Conservation (phyloP, 1,284 basidiomycete genomes). For the Apiotrichum laibachii region DNA sequence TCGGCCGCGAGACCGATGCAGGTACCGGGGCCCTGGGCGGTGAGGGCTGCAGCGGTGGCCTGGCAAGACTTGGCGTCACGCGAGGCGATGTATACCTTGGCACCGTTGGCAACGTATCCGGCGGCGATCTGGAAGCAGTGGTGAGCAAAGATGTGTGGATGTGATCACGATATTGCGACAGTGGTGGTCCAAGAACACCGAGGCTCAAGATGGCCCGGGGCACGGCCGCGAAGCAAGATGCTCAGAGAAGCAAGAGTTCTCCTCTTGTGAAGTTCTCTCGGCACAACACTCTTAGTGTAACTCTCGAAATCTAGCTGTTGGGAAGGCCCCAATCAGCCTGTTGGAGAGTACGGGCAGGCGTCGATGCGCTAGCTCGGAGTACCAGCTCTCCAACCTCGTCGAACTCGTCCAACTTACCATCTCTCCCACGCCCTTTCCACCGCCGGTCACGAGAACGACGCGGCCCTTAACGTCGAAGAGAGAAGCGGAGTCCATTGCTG, state of each 20-base stretch:
- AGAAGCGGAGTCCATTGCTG: background rate
- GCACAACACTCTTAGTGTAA: too few species aligned
- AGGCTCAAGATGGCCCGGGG: too few species aligned
- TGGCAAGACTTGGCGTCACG: constrained; percentile 61
- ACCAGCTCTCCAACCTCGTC: too few species aligned
- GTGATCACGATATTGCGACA: background rate
- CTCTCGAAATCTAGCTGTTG: too few species aligned
- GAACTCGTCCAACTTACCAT: constrained; percentile 59
- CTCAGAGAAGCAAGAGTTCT: too few species aligned
- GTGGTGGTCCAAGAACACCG: background rate
- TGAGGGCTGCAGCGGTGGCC: constrained; percentile 60
- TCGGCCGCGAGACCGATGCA: constrained; percentile 64
- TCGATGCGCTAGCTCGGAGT: too few species aligned
- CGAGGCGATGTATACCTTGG: constrained; percentile 66
- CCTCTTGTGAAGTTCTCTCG: too few species aligned
- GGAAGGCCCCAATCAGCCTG: too few species aligned
- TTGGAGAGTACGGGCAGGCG: too few species aligned
- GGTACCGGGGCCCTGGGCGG: constrained; percentile 57
- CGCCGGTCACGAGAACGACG: constrained; percentile 67
- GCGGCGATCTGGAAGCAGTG: constrained; percentile 59
- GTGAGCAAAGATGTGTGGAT: background rate
- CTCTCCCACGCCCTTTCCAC: constrained; percentile 67
- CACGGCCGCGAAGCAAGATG: too few species aligned
- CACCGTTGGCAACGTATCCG: constrained; percentile 65
- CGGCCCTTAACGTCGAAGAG: constrained; percentile 27